Conservation (phyloP, 1,284 basidiomycete genomes). For the Papiliotrema flavescens region DNA sequence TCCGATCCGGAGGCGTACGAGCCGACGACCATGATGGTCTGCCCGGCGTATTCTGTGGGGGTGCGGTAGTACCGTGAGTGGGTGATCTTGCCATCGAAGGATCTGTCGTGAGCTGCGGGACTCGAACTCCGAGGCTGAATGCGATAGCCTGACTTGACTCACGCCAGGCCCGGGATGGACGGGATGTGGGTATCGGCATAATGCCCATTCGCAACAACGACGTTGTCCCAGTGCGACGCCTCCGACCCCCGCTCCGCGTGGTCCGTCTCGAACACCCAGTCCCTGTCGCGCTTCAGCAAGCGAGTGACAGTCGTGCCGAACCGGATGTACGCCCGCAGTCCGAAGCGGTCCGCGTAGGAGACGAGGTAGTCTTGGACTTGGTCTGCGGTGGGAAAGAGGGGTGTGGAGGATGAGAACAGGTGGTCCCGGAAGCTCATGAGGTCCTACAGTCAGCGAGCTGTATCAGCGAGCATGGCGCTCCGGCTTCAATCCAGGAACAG, state of each 20-base stretch:
- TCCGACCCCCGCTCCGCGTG: background rate
- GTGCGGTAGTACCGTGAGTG: slow-evolving; percentile 53
- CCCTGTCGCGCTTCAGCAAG: slow-evolving; percentile 18
- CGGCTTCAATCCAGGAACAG: too few relatives aligned
- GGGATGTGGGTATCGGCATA: slow-evolving; percentile 54
- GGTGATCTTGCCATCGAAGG: slow-evolving; percentile 46
- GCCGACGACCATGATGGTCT: slow-evolving; percentile 54
- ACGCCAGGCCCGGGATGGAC: slow-evolving; percentile 44
- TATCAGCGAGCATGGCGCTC: too few relatives aligned
- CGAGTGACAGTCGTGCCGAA: slow-evolving; percentile 45
- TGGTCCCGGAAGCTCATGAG: slow-evolving; percentile 30
- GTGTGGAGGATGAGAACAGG: slow-evolving; percentile 18
- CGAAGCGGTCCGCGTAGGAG: slow-evolving; percentile 32
- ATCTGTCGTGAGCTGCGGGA: slow-evolving; percentile 8
- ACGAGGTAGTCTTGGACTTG: slow-evolving; percentile 43
- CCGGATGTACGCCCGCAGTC: slow-evolving; percentile 32
- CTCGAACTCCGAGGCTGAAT: background rate
- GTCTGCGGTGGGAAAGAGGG: slow-evolving; percentile 16
- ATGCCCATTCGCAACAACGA: slow-evolving; percentile 51
- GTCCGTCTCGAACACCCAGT: slow-evolving; percentile 30
- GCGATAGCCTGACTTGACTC: too few relatives aligned
- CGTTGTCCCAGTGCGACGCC: slow-evolving; percentile 37
- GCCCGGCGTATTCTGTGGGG: slow-evolving; percentile 34
- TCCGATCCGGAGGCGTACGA: slow-evolving; percentile 55
- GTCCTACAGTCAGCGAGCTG: slow-evolving; percentile 14